Evolutionary conservation across 148 eudicot species (phyloP), one percentile per base, ranked within the genome.

Genomic region (Limonium bicolor): DNA sequence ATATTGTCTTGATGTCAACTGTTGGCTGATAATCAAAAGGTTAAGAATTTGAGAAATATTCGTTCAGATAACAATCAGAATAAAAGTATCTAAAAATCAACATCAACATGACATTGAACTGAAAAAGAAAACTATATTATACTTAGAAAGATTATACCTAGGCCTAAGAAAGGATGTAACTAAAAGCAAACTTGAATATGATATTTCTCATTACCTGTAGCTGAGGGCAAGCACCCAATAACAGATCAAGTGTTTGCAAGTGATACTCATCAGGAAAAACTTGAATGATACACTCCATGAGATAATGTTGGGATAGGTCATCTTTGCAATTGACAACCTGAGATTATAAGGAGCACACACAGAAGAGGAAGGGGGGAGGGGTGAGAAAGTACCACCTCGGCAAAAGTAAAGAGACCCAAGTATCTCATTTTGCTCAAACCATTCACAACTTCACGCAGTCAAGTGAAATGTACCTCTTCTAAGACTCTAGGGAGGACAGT

Each of bases 201-300:
- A 17, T n/a, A 34, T 16, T n/a, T 10, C 19, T 29, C 37, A 26
- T 20, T 56, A 84, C 99, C 90, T 80, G 95, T 55, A 90, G 88
- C 62, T 84, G 95, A 21, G 97, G 79, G 53, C 81, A 84, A 36
- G 87, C 87, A 55, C 78, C 93, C 56, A 90, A 71, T 62, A 90
- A 56, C 24, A 80, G 63, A 61, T 84, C 97, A 26, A 90, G 85
- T 20, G 97, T 90, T 70, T 90, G 95, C 74, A 90, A 63, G 69
- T 90, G 97, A 71, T 90, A 84, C 66, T 90, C 97, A 71, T 84
- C 97, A 14, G 97, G 93, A 55, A 90, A 90, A 60, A 84, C 97
- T 66, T 90, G 97, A 64, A 90, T 84, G 47, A 90, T 68, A 68
- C 97, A 90, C 59, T 80, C 97, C 95, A 90, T 80, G 67, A 90